phyloP scores from a whole-genome alignment of 2,329 filamentous ascomycete species.

The Calonectria hongkongensis region DNA sequence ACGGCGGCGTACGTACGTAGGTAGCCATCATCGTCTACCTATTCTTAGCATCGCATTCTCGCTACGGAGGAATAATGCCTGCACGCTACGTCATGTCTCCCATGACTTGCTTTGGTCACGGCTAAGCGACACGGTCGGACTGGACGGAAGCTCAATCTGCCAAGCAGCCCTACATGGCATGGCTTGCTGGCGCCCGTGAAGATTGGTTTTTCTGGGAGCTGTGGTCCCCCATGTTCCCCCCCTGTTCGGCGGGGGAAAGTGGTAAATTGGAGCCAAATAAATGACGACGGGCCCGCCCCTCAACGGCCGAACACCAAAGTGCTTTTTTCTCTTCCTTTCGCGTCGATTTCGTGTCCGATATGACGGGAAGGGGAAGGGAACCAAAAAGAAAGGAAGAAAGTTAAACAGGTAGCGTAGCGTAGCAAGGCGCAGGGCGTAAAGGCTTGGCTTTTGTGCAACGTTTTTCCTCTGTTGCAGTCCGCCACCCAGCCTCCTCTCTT shows the following conservation, averaged over 20 bases:
- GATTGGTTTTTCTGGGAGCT: conserved; percentile 11
- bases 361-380: neutral
- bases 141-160: conserved; percentile 1
- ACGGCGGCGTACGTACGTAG: neutral
- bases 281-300: conserved; percentile 8
- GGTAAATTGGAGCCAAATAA: conserved; percentile 14
- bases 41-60: conserved; percentile 21
- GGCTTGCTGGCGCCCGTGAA: conserved; percentile 8
- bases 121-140: conserved; percentile 3
- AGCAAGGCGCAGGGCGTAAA: neutral
- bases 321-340: neutral
- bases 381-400: neutral
- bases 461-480: too few relatives aligned
- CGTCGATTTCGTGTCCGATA: neutral
- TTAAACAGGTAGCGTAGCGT: neutral
- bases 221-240: neutral
- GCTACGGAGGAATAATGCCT: conserved; percentile 25
- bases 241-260: neutral
- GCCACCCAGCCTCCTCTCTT: too few relatives aligned
- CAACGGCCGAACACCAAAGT: conserved; percentile 2
- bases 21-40: neutral
- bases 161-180: conserved; percentile 21
- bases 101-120: conserved; percentile 12
- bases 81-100: conserved; percentile 6
- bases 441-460: neutral